phyloP scores from a whole-genome alignment of 331 rosid genomes.

The Stylosanthes scabra region DNA sequence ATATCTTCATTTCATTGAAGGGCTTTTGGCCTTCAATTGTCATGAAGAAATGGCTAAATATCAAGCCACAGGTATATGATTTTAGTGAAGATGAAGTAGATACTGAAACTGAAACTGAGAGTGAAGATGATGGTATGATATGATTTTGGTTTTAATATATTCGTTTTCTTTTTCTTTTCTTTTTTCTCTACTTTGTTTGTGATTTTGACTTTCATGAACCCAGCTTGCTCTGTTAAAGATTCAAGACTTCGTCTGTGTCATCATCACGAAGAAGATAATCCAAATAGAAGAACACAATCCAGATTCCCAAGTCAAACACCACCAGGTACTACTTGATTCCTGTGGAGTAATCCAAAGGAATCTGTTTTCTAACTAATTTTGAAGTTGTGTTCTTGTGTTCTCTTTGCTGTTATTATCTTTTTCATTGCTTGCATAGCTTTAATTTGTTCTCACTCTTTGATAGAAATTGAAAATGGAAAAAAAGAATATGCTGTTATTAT shows the following conservation, averaged over 20 bases:
- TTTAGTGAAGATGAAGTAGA: constrained; percentile 95
- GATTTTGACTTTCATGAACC: constrained; percentile 16
- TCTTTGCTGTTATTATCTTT: constrained; percentile 10
- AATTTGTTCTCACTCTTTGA: constrained; percentile 12
- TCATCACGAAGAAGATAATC: constrained; percentile 36
- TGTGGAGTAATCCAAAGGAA: constrained; percentile 13
- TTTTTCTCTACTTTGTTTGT: background rate
- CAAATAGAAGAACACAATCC: constrained; percentile 44
- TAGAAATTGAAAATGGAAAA: constrained; percentile 1
- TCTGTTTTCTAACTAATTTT: background rate
- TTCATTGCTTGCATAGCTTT: constrained; percentile 1
- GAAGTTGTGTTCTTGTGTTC: constrained; percentile 2
- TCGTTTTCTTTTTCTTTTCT: constrained; percentile 19
- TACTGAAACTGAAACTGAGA: constrained; percentile 89
- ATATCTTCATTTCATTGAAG: constrained; percentile 52
- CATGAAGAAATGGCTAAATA: constrained; percentile 96
- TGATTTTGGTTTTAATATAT: background rate
- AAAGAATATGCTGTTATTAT: background rate
- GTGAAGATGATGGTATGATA: constrained; percentile 85
- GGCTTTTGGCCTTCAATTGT: constrained; percentile 91
- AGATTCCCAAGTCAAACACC: constrained; percentile 49
- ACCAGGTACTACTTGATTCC: constrained; percentile 61
- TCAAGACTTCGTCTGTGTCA: constrained; percentile 43
- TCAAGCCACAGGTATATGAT: constrained; percentile 80
- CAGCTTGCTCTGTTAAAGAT: constrained; percentile 62